A percentile compares a stretch with the other conserved stretches of the same genome.
Conservation (phyloP, 352 stramenopile species). For the Pythium dissotocum region DNA sequence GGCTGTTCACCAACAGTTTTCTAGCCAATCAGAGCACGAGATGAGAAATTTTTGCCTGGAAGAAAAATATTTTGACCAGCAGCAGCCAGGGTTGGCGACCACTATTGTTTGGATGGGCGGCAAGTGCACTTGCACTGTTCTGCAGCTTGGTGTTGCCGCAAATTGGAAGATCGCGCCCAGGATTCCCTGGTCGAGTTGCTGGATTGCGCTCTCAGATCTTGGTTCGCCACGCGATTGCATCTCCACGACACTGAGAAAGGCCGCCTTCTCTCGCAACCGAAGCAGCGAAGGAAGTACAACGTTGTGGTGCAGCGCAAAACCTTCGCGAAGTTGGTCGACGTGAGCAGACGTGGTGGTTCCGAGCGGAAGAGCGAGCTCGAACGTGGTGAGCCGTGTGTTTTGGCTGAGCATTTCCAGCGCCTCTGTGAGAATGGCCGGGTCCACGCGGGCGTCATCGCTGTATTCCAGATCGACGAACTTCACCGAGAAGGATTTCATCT, state of each 20-base stretch:
- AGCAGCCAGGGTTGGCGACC: no score
- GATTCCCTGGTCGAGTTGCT: not conserved
- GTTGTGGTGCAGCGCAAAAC: not conserved
- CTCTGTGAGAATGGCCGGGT: not conserved
- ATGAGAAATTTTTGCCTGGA: no score
- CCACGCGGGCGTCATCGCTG: not conserved
- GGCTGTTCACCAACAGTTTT: no score
- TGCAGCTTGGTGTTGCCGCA: not conserved
- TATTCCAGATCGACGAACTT: not conserved
- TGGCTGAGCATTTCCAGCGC: not conserved
- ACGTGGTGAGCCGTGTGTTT: not conserved
- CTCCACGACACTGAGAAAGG: constrained; percentile 8
- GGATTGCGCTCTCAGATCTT: not conserved
- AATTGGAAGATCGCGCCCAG: constrained; percentile 2
- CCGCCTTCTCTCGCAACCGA: not conserved
- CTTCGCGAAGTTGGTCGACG: not conserved
- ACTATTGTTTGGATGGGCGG: no score
- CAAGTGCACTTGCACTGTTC: no score
- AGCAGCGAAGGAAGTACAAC: not conserved
- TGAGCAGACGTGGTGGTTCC: not conserved
- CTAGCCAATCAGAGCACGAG: no score
- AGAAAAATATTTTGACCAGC: no score
- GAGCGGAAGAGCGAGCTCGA: constrained; percentile 5
- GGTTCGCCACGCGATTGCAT: not conserved
- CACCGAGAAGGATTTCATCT: not conserved